phyloP scores from a whole-genome alignment of 1,139 yeast genomes.

The Arxiozyma telluris region DNA sequence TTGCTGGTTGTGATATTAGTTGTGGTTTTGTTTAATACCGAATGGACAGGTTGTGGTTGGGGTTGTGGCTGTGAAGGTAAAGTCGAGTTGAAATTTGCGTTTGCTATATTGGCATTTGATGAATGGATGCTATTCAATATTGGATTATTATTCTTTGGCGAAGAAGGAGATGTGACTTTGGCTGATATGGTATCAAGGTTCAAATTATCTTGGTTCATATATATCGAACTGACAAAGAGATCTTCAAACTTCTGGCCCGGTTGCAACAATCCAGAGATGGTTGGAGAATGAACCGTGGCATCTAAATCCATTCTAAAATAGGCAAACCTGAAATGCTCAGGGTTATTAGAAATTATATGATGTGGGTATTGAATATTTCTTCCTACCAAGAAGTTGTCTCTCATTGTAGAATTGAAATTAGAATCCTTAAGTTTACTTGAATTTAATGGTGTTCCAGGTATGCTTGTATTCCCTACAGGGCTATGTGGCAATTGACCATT shows the following conservation, averaged over 20 bases:
- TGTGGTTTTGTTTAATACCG: not conserved
- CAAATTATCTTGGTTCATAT: constrained; percentile 10
- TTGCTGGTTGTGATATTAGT: not conserved
- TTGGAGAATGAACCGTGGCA: constrained; percentile 83
- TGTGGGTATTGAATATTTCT: constrained; percentile 34
- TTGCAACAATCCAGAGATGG: constrained; percentile 70
- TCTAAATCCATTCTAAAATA: constrained; percentile 86
- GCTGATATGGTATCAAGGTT: constrained; percentile 2
- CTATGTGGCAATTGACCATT: constrained; percentile 1
- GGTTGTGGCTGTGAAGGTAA: not conserved
- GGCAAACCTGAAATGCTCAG: constrained; percentile 62
- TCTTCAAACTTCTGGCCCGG: constrained; percentile 45
- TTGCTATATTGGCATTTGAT: constrained; percentile 4
- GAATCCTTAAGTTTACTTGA: not conserved
- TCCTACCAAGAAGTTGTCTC: constrained; percentile 27
- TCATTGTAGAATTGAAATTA: constrained; percentile 9
- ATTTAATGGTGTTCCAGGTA: not conserved
- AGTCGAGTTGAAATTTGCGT: constrained; percentile 4
- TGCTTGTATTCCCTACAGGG: not conserved
- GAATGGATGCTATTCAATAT: not conserved
- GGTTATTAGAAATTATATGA: constrained; percentile 34
- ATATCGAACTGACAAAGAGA: constrained; percentile 37
- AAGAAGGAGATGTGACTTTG: constrained; percentile 1
- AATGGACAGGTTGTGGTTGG: not conserved
- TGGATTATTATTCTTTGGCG: constrained; percentile 1